A percentile compares a stretch with the other conserved stretches of the same genome.
Evolutionary conservation across 305 asterid genomes (phyloP).

Genomic region (Plantago coronopus): DNA sequence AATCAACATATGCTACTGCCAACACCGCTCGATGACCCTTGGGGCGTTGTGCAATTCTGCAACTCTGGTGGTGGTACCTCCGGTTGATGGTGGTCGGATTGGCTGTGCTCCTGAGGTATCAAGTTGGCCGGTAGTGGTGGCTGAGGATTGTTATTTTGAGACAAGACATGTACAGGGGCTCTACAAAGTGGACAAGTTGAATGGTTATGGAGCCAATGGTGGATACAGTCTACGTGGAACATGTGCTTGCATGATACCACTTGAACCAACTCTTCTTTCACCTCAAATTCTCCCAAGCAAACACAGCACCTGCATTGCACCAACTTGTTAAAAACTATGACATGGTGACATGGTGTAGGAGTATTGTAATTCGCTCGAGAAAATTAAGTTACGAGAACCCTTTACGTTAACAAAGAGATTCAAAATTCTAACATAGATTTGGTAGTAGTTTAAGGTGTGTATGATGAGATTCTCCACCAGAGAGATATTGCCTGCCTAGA

Average conservation of each 20-base stretch:
- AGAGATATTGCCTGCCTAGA: not conserved
- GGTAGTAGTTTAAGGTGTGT: too few species aligned
- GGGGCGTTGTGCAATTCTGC: slow-evolving; percentile 7
- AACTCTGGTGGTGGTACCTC: not conserved
- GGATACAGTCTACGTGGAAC: slow-evolving; percentile 60
- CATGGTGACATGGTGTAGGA: too few species aligned
- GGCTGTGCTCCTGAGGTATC: not conserved
- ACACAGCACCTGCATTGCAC: slow-evolving; percentile 60
- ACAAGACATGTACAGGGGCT: slow-evolving; percentile 38
- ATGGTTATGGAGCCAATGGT: slow-evolving; percentile 62
- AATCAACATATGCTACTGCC: slow-evolving; percentile 2
- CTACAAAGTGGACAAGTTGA: slow-evolving; percentile 81
- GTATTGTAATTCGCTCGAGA: too few species aligned
- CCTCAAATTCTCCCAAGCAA: slow-evolving; percentile 73
- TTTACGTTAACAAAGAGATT: too few species aligned
- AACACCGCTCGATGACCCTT: slow-evolving; percentile 20
- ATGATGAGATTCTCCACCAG: too few species aligned
- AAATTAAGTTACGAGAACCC: too few species aligned
- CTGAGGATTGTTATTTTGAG: slow-evolving; percentile 14
- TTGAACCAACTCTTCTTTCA: slow-evolving; percentile 55
- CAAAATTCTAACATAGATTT: too few species aligned
- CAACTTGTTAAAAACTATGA: not conserved
- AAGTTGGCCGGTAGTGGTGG: slow-evolving; percentile 8
- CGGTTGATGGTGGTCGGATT: slow-evolving; percentile 1
- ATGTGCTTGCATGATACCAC: slow-evolving; percentile 62